These are phyloP conservation scores for bread wheat (Triticum aestivum) DNA, from an alignment of 176 grass and related monocot species.

Conservation along the genomic window DNA sequence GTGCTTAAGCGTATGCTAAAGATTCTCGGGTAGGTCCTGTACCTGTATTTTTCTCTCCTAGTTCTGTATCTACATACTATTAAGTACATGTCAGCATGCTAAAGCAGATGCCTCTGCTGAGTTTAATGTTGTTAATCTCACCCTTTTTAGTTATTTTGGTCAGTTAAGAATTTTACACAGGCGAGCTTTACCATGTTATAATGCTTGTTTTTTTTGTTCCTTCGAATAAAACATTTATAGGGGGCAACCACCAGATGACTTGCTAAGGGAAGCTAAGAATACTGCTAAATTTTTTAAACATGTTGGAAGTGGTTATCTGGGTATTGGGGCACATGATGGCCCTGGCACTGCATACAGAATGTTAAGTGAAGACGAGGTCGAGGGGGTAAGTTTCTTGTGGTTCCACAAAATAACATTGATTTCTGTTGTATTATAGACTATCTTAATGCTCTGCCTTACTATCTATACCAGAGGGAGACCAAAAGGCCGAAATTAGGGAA, in stretches of 20 bases:
- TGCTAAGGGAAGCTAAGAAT: constrained; percentile 88
- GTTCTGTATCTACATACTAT: constrained; percentile 23
- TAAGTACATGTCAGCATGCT: neutral
- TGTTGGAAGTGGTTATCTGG: constrained; percentile 46
- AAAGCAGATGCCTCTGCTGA: neutral
- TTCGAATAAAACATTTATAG: constrained; percentile 50
- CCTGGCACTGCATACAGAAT: constrained; percentile 57
- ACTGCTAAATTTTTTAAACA: constrained; percentile 76
- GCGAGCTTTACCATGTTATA: neutral
- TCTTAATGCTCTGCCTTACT: constrained; percentile 14
- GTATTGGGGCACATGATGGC: constrained; percentile 28
- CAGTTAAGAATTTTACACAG: constrained; percentile 4
- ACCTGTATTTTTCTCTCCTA: neutral
- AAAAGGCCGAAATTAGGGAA: constrained; percentile 70
- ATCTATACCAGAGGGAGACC: constrained; percentile 51
- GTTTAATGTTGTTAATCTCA: neutral
- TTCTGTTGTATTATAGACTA: constrained; percentile 11
- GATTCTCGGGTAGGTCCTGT: constrained; percentile 69
- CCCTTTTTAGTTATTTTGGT: neutral
- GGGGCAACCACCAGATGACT: constrained; percentile 73
- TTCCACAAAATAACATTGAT: constrained; percentile 22
- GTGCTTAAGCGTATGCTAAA: constrained; percentile 81
- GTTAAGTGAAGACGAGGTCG: constrained; percentile 86
- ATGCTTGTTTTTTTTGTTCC: constrained; percentile 1
- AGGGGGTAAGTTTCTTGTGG: constrained; percentile 55